These are phyloP conservation scores for Aspergillus funiculosus DNA, from an alignment of 495 filamentous ascomycete species.

Conservation along the genomic window DNA sequence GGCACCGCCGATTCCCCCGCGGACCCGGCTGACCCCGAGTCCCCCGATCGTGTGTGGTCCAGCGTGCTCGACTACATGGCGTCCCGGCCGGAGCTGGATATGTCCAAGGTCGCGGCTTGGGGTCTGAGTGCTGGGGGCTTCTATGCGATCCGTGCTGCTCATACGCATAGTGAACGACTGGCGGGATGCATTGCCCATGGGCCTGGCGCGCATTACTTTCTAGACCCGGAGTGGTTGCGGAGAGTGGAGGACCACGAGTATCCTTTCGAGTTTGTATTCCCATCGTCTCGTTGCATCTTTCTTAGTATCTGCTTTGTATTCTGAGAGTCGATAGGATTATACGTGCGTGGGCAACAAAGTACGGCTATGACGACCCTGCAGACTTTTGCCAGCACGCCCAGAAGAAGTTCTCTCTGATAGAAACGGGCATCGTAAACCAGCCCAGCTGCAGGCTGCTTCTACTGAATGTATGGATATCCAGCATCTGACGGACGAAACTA, in stretches of 20 bases:
- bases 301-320: neutral
- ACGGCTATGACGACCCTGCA: conserved; percentile 56
- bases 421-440: conserved; percentile 60
- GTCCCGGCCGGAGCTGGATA: conserved; percentile 53
- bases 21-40: conserved; percentile 47
- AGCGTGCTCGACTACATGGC: conserved; percentile 64
- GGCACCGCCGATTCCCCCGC: conserved; percentile 77
- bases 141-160: conserved; percentile 68
- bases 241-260: conserved; percentile 70
- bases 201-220: conserved; percentile 66
- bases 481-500: conserved; percentile 9
- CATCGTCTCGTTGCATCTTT: neutral
- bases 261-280: conserved; percentile 57
- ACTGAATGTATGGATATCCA: conserved; percentile 52
- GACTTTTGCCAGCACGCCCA: conserved; percentile 55
- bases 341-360: conserved; percentile 63
- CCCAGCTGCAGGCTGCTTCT: conserved; percentile 59
- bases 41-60: conserved; percentile 47
- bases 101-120: conserved; percentile 59
- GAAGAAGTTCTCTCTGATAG: conserved; percentile 67
- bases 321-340: conserved; percentile 41
- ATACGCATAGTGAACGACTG: conserved; percentile 58
- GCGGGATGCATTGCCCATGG: conserved; percentile 63
- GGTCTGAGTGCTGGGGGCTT: conserved; percentile 70
- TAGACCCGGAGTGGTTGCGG: conserved; percentile 57